Evolutionary conservation across 2,329 filamentous ascomycete species (phyloP), one percentile per base, ranked within the genome.

Genomic region (Apiospora pterosperma): DNA sequence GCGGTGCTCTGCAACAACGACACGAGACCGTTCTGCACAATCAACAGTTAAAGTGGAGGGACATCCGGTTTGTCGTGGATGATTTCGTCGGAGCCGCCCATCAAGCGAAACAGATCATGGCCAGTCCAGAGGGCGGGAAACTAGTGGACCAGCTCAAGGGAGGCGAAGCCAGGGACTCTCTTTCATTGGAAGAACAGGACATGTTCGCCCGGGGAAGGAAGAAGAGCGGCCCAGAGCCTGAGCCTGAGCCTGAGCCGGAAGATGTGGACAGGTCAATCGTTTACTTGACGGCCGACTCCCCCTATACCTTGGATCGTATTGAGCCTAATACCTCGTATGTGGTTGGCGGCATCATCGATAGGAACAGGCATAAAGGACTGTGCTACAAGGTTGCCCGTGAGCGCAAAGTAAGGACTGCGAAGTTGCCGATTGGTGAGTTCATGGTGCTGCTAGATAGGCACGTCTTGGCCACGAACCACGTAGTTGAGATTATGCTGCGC

Each of bases 321-420:
- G 93, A 94, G 75, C 92, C 94, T 0, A 90, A 96, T 78, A 93
- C 90, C 66, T 95, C 89, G 65, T 99, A 99, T 77, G 90, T 99
- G 67, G 91, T 99, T 64, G 96, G 96, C 39, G 96, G 95, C 0
- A 83, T 99, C 39, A 96, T 99, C 31, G 96, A 99, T 80, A 94
- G 94, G 79, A 99, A 99, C 78, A 87, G 96, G 55, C 90, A 99
- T 78, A 99, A 99, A 81, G 93, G 92, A 0, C 84, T 99, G 41
- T 99, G 96, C 78, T 93, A 97, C 82, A 90, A 90, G 71, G 85
- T 91, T 19, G 96, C 96, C 0, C 82, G 86, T 62, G 87, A 90
- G 63, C 84, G 84, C 67, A 92, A 92, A 0, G 88, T 99, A 71
- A 90, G 90, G 68, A 98, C 96, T 0, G 96, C 95, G 2, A 94